These are phyloP conservation scores for Volvariella surrecta DNA, from an alignment of 1,284 basidiomycete genomes.

Conservation along the genomic window DNA sequence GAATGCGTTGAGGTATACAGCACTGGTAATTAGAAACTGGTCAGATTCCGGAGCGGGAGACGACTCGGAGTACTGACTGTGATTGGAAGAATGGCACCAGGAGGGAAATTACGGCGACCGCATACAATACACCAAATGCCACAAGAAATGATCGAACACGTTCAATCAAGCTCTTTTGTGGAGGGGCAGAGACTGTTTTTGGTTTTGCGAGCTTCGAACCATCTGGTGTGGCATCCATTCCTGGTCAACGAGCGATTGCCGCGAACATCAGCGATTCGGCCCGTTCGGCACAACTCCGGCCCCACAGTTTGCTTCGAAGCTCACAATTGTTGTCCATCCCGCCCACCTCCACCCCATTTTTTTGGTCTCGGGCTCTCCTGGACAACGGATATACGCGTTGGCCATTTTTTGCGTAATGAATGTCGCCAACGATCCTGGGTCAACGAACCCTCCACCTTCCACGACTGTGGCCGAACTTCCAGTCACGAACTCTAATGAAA, in stretches of 20 bases:
- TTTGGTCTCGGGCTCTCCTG: too few relatives aligned
- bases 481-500: not conserved
- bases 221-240: too few relatives aligned
- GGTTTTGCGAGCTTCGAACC: not conserved
- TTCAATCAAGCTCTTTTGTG: constrained; percentile 14
- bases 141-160: constrained; percentile 23
- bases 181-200: not conserved
- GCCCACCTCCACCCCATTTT: too few relatives aligned
- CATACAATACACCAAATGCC: constrained; percentile 45
- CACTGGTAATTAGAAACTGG: constrained; percentile 13
- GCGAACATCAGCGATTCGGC: too few relatives aligned
- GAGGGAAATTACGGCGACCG: constrained; percentile 43
- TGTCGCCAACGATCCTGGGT: too few relatives aligned
- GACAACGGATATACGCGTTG: too few relatives aligned
- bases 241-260: not conserved
- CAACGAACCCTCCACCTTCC: not conserved
- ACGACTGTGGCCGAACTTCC: not conserved
- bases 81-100: constrained; percentile 60
- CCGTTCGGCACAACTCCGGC: too few relatives aligned
- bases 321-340: too few relatives aligned
- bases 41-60: constrained; percentile 13
- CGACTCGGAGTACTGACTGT: constrained; percentile 52
- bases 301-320: too few relatives aligned
- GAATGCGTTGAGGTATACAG: constrained; percentile 60
- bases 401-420: too few relatives aligned